A percentile compares a stretch with the other conserved stretches of the same genome.
phyloP scores from a whole-genome alignment of 2,329 filamentous ascomycete genomes.

The Venturia aucupariae region DNA sequence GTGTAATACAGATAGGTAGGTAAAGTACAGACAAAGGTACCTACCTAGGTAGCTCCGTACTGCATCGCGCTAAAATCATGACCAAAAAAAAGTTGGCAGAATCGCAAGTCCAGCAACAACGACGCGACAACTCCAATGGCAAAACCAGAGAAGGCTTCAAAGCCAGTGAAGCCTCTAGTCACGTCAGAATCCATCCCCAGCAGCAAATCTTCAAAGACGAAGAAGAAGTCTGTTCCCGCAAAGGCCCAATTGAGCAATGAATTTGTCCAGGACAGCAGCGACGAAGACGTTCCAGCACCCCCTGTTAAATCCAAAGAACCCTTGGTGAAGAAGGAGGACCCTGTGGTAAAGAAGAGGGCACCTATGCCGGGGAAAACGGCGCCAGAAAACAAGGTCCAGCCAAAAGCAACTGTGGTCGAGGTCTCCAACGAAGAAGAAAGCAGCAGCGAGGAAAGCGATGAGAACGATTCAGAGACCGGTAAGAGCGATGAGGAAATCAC shows the following conservation, averaged over 20 bases:
- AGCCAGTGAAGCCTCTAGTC: not conserved
- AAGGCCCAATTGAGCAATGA: constrained; percentile 11
- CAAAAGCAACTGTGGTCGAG: not conserved
- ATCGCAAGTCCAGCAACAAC: not conserved
- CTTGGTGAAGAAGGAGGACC: not conserved
- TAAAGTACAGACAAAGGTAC: too few relatives aligned
- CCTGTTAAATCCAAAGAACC: not conserved
- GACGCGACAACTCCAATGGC: not conserved
- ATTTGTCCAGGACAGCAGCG: constrained; percentile 4
- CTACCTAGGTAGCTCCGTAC: not conserved
- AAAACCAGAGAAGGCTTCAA: not conserved
- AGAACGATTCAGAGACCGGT: not conserved
- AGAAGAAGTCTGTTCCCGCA: not conserved
- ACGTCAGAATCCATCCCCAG: not conserved
- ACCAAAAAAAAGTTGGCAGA: not conserved
- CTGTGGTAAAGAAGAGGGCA: not conserved
- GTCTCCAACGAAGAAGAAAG: constrained; percentile 3
- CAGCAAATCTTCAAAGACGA: not conserved
- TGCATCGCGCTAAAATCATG: not conserved
- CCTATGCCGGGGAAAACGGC: not conserved
- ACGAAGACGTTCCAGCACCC: not conserved
- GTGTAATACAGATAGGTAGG: too few relatives aligned
- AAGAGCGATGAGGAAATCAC: not conserved
- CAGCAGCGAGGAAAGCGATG: constrained; percentile 6
- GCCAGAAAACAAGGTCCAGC: not conserved